Base-by-base conservation (phyloP, 805 yeast genomes). In the Cyberlindnera mississippiensis region DNA sequence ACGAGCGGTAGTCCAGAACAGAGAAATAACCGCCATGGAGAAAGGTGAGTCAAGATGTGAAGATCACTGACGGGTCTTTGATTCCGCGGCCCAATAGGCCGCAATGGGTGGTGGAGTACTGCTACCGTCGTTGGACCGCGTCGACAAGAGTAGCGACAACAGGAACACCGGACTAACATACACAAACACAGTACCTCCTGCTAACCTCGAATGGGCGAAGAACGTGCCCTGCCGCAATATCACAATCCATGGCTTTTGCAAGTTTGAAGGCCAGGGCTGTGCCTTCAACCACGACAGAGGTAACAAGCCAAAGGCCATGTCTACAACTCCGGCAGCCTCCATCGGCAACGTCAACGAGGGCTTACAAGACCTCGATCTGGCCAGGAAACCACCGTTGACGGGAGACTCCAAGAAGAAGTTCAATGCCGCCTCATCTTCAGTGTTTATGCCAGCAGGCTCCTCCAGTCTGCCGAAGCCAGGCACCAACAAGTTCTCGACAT, bases 231-330 rank as follows among this genome's bases (percentile, higher is more conserved):
- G 96, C 64, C 75, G 89, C 60, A 88, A 88, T 55, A 80, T 87
- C 41, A 77, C 82, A 36, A 85, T 86, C 27, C 88, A 87, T 66
- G 96, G 96, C 4, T 86, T 75, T 55, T 88, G 96, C 68, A 86
- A 86, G 60, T 87, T 76, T 64, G 89, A 85, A 53, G 83, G 84
- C 51, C 87, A 86, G 55, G 96, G 96, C 10, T 88, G 96, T 59
- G 83, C 82, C 2, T 88, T 86, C 58, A 79, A 77, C 38, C 95
- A 86, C 60, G 83, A 75, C 44, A 63, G 65, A 35, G 55, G 29
- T 40, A 28, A 16, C 11, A 37, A 35, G 34, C 24, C 48, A 8
- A 30, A 51, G 14, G 35, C 48, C 33, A 30, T 20, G 24, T 20
- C 24, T 20, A 6, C 24, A 20, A 20, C 24, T 20, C 24, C 49